phyloP scores from a whole-genome alignment of 495 filamentous ascomycete species.

The Cladorrhinum samala region DNA sequence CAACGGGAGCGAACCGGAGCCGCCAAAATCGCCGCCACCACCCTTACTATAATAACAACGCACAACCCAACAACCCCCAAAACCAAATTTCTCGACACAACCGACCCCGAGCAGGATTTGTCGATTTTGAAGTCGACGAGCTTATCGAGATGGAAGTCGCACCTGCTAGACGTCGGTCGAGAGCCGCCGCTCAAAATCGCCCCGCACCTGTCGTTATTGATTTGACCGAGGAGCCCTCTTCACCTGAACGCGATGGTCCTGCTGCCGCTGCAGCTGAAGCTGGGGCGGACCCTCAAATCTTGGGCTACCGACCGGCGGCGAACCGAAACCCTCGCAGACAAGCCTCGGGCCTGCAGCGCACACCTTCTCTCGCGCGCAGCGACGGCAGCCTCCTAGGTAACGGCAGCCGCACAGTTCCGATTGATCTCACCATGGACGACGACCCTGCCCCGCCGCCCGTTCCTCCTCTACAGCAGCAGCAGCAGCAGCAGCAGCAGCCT shows the following conservation, averaged over 20 bases:
- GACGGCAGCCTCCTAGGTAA: constrained; percentile 34
- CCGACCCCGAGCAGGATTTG: not conserved
- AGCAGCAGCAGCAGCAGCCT: not conserved
- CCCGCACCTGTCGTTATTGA: constrained; percentile 26
- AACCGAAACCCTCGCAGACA: constrained; percentile 26
- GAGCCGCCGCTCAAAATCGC: not conserved
- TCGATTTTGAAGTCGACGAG: constrained; percentile 10
- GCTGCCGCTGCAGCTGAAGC: not conserved
- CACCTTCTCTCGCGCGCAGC: constrained; percentile 34
- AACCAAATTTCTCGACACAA: not conserved
- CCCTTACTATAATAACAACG: no score
- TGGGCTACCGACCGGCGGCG: no score
- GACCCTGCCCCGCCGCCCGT: constrained; percentile 9
- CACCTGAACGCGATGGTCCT: constrained; percentile 1
- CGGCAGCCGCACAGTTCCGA: constrained; percentile 19
- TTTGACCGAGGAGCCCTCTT: constrained; percentile 36
- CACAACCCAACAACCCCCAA: not conserved
- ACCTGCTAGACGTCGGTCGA: constrained; percentile 6
- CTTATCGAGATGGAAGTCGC: constrained; percentile 14
- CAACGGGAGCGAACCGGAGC: no score
- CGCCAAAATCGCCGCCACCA: no score
- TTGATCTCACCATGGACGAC: constrained; percentile 35
- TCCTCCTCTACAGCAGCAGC: not conserved
- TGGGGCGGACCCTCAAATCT: not conserved
- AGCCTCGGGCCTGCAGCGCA: constrained; percentile 22